Evolutionary conservation across 2,329 filamentous ascomycete genomes (phyloP), one percentile per base, ranked within the genome.

Genomic region (Elsinoe perseae): DNA sequence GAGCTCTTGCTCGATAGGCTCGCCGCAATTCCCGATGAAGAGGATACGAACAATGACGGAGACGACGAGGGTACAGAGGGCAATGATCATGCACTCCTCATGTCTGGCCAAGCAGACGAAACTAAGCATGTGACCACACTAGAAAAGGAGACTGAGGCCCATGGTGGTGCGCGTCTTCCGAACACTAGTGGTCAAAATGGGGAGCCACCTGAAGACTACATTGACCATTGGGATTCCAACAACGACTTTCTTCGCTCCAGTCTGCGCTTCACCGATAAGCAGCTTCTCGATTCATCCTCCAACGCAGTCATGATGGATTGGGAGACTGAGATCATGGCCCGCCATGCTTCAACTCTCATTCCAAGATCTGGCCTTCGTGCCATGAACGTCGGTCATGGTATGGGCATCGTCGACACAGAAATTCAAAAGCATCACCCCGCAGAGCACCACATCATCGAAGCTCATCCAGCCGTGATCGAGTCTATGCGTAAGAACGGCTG

Each of bases 1-100:
- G 93, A 98, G 76, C 75, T 97, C 68, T 73, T 98, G 18, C 81
- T 97, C 64, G 86, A 84, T 60, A 73, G 92, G 48, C 75, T 97
- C 67, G 89, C 90, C 44, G 86, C 84, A 10, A 97, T 95, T 65
- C 85, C 92, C 70, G 76, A 77, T 66, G 75, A 96, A 4, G 78
- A 75, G 1, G 86, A 82, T 4, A 78, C 75, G 1, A 85, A 82
- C 27, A 79, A 77, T 14, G 70, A 72, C 0, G 72, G 73, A 0
- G 77, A 77, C 12, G 75, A 75, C 1, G 75, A 76, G 0, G 74
- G 76, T 0, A n/a, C n/a, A n/a, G n/a, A n/a, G n/a, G n/a, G n/a
- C n/a, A n/a, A n/a, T n/a, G n/a, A n/a, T n/a, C n/a, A n/a, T n/a
- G n/a, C n/a, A n/a, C n/a, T n/a, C n/a, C n/a, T n/a, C n/a, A n/a